Conservation (phyloP, 805 yeast genomes). For the Wickerhamomyces bisporus region DNA sequence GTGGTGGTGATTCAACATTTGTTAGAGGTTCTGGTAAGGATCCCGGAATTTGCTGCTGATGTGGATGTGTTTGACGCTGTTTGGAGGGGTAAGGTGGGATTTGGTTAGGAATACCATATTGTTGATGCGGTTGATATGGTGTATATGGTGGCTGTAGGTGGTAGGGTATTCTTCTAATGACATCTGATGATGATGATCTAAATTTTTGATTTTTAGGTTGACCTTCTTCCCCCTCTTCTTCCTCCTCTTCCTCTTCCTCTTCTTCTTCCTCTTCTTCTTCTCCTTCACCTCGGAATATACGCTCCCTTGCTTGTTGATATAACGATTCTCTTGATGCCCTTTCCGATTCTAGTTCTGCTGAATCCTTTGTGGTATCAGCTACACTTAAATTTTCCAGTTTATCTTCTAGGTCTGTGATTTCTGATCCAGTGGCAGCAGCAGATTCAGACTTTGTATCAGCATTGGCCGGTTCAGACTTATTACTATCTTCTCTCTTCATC, state of each 20-base stretch:
- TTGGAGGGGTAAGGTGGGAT: not conserved
- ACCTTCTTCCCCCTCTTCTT: constrained; percentile 6
- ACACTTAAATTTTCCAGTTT: not conserved
- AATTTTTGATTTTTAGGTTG: not conserved
- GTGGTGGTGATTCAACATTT: too few species aligned
- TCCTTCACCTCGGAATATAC: constrained; percentile 28
- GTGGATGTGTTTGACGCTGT: not conserved
- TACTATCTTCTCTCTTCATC: constrained; percentile 20
- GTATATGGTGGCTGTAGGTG: not conserved
- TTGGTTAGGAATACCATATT: not conserved
- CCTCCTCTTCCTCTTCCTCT: constrained; percentile 17
- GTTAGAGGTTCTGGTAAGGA: too few species aligned
- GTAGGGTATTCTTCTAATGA: not conserved
- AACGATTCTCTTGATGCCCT: constrained; percentile 37
- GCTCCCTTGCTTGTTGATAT: constrained; percentile 36
- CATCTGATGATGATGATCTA: not conserved
- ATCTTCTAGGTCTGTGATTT: not conserved
- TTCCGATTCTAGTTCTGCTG: constrained; percentile 26
- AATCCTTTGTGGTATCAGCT: not conserved
- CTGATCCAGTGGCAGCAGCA: constrained; percentile 1
- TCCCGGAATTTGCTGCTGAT: not conserved
- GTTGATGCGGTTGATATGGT: not conserved
- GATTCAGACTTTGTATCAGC: constrained; percentile 3
- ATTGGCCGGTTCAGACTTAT: not conserved
- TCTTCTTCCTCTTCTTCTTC: constrained; percentile 28